A percentile compares a stretch with the other conserved stretches of the same genome.
Conservation (phyloP, 169 alveolate species). For the Plasmodium inui region DNA sequence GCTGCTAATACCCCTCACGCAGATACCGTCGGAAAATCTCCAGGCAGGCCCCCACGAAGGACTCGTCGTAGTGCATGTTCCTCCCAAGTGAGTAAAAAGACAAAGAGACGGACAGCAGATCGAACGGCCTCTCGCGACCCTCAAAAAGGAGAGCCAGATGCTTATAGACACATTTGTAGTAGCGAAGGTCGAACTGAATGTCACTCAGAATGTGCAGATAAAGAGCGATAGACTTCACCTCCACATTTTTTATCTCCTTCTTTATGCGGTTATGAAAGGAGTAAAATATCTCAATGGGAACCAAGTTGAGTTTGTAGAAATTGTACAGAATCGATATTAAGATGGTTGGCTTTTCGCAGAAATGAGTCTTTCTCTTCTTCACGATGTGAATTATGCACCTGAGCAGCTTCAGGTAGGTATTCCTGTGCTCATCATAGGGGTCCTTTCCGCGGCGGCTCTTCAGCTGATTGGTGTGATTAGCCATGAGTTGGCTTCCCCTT, state of each 20-base stretch:
- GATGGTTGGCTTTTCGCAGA: slow-evolving; percentile 31
- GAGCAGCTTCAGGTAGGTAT: slow-evolving; percentile 33
- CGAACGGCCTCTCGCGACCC: neutral
- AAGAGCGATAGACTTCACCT: slow-evolving; percentile 28
- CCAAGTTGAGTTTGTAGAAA: slow-evolving; percentile 46
- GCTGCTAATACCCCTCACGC: too few relatives aligned
- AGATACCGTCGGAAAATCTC: neutral
- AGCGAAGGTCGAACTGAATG: slow-evolving; percentile 24
- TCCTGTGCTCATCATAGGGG: slow-evolving; percentile 20
- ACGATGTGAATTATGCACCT: slow-evolving; percentile 29
- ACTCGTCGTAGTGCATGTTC: slow-evolving; percentile 26
- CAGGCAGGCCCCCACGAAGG: slow-evolving; percentile 17
- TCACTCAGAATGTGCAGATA: slow-evolving; percentile 39
- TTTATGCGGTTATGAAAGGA: slow-evolving; percentile 33
- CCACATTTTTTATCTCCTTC: slow-evolving; percentile 42
- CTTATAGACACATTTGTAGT: slow-evolving; percentile 32
- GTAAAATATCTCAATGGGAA: slow-evolving; percentile 71
- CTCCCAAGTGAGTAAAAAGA: slow-evolving; percentile 51
- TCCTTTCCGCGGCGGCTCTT: neutral
- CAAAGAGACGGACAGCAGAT: slow-evolving; percentile 22
- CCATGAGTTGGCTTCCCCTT: neutral
- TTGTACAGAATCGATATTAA: slow-evolving; percentile 29
- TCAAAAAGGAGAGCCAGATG: slow-evolving; percentile 14
- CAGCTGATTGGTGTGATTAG: neutral
- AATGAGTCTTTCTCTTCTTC: neutral